Base-by-base conservation (phyloP, 164 flowering plant genomes). In the Vitis labrusca region DNA sequence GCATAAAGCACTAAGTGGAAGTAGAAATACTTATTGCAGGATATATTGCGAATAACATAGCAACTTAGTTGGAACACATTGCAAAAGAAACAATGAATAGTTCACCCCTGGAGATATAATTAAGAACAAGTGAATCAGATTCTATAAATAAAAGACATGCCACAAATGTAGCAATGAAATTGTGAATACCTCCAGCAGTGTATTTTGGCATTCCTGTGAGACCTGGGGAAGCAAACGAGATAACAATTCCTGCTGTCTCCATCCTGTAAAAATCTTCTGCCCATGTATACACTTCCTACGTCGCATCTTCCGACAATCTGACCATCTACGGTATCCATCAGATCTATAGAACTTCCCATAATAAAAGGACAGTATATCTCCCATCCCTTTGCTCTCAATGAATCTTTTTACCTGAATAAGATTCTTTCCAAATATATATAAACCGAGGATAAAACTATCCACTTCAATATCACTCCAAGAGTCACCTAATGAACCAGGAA, bases 351-450 rank as follows among this genome's bases (percentile, higher is more conserved):
- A 77, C 32, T 63, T 50, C 15, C 77, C 80, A 74, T 74, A 73
- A 12, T 77, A 77, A 49, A 56, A 74, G 12, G 72, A 70, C 30
- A 77, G 61, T 27, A 77, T 55, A 55, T 73, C 77, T 16, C 63
- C 77, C 74, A 74, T 70, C 53, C n/a, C 32, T 62, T 77, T 77
- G 29, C 59, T 70, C 37, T 53, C 72, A 51, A 77, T 63, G 55
- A 77, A 77, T 67, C 63, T 73, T 62, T 59, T 73, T 9, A 77
- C 75, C 5, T 54, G 74, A 48, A 32, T n/a, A 57, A 77, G 69
- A 64, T 77, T 71, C 69, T 77, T 77, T 62, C 80, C 80, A 70
- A 77, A 74, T 10, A 70, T 67, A 60, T 77, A 77, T 15, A 77
- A 68, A 59, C 74, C 72, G 8, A 77, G 65, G 37, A 71, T 65